These are phyloP conservation scores for Boletus edulis DNA, from an alignment of 768 basidiomycete genomes.

Conservation along the genomic window DNA sequence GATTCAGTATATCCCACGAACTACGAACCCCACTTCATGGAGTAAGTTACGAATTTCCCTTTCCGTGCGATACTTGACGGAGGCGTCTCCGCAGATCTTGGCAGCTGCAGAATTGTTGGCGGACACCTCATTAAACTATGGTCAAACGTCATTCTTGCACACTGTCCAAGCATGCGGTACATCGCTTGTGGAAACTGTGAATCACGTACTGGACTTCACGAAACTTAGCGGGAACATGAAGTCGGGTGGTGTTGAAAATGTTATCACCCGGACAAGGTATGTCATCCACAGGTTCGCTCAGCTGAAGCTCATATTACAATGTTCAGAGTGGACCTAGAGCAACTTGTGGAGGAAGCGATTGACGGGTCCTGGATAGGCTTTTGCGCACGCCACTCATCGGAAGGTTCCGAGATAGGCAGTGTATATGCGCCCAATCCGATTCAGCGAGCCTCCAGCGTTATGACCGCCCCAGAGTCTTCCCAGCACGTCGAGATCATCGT, in stretches of 20 bases:
- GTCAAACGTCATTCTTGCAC: slow-evolving; percentile 83
- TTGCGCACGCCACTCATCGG: slow-evolving; percentile 70
- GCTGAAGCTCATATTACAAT: not conserved
- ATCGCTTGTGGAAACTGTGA: slow-evolving; percentile 94
- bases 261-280: slow-evolving; percentile 65
- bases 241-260: slow-evolving; percentile 73
- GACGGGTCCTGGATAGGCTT: slow-evolving; percentile 96
- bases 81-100: slow-evolving; percentile 53
- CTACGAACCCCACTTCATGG: slow-evolving; percentile 90
- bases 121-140: slow-evolving; percentile 78
- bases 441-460: slow-evolving; percentile 41
- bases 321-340: slow-evolving; percentile 69
- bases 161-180: slow-evolving; percentile 95
- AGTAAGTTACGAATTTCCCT: slow-evolving; percentile 38
- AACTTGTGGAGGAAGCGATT: slow-evolving; percentile 83
- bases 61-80: not conserved
- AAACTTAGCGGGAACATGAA: slow-evolving; percentile 88
- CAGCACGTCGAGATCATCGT: slow-evolving; percentile 82
- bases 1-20: slow-evolving; percentile 80
- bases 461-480: slow-evolving; percentile 31
- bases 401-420: slow-evolving; percentile 84
- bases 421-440: slow-evolving; percentile 77
- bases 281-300: slow-evolving; percentile 21
- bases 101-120: slow-evolving; percentile 89
- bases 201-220: slow-evolving; percentile 95